Percentiles rank a stretch among this genome's conserved stretches.
phyloP scores from a whole-genome alignment of 2,329 filamentous ascomycete genomes.

The Colletotrichum neosansevieriae region DNA sequence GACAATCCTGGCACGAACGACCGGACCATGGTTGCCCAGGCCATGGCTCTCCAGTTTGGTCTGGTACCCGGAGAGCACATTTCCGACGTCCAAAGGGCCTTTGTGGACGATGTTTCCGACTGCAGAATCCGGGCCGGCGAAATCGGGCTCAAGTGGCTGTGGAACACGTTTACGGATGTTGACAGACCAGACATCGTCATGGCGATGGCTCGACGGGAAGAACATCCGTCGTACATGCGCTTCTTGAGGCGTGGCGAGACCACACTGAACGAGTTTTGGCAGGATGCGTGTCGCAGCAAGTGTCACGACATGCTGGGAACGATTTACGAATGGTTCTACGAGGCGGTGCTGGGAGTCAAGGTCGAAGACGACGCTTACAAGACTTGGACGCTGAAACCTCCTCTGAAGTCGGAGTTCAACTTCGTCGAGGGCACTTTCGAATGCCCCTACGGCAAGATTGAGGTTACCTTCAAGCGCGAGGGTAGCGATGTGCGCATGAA shows the following conservation, averaged over 20 bases:
- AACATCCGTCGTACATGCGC: slow-evolving; percentile 62
- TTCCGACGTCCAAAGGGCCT: slow-evolving; percentile 42
- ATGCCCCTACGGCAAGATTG: slow-evolving; percentile 53
- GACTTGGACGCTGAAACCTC: slow-evolving; percentile 54
- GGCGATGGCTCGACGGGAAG: slow-evolving; percentile 58
- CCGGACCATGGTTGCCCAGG: slow-evolving; percentile 54
- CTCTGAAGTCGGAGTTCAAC: slow-evolving; percentile 54
- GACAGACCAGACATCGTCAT: slow-evolving; percentile 55
- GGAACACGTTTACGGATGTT: slow-evolving; percentile 55
- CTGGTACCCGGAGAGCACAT: slow-evolving; percentile 42
- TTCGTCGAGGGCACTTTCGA: slow-evolving; percentile 52
- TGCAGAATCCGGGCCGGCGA: slow-evolving; percentile 55
- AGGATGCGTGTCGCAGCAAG: slow-evolving; percentile 56
- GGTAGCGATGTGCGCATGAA: slow-evolving; percentile 37
- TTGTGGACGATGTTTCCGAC: slow-evolving; percentile 43
- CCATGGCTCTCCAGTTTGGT: slow-evolving; percentile 46
- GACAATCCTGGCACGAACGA: slow-evolving; percentile 49
- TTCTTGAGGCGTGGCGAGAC: slow-evolving; percentile 59
- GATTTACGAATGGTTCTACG: slow-evolving; percentile 62
- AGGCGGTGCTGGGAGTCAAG: slow-evolving; percentile 53
- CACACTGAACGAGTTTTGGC: slow-evolving; percentile 58
- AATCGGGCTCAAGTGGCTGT: slow-evolving; percentile 56
- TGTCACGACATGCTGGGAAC: slow-evolving; percentile 63
- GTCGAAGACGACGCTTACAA: slow-evolving; percentile 53
- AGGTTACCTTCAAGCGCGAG: slow-evolving; percentile 42